Conservation (phyloP, 768 basidiomycete genomes). For the Collybia sp. region DNA sequence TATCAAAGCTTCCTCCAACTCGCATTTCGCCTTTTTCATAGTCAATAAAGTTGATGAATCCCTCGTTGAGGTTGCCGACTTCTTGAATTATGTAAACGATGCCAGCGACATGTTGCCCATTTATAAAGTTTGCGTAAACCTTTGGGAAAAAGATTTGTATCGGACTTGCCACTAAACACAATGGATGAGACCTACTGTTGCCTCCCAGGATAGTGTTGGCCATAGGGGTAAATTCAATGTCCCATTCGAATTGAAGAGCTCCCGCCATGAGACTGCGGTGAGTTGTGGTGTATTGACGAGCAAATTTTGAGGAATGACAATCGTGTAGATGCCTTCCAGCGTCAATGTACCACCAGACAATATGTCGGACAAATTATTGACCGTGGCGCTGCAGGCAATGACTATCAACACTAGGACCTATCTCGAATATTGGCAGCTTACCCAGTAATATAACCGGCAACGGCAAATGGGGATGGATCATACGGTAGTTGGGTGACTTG, state of each 20-base stretch:
- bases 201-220: slow-evolving; percentile 12
- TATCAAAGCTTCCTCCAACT: slow-evolving; percentile 7
- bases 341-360: slow-evolving; percentile 12
- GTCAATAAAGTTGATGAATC: slow-evolving; percentile 12
- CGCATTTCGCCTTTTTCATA: slow-evolving; percentile 10
- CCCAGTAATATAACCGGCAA: slow-evolving; percentile 10
- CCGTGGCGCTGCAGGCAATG: slow-evolving; percentile 8
- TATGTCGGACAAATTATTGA: slow-evolving; percentile 11
- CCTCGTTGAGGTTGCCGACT: slow-evolving; percentile 9
- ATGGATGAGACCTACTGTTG: slow-evolving; percentile 3
- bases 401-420: neutral
- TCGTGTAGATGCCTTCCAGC: slow-evolving; percentile 4
- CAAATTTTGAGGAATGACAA: slow-evolving; percentile 10
- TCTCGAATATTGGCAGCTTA: neutral
- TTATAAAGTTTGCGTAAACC: slow-evolving; percentile 12
- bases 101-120: slow-evolving; percentile 9
- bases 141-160: neutral
- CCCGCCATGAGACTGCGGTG: slow-evolving; percentile 12
- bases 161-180: neutral
- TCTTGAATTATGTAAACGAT: slow-evolving; percentile 12
- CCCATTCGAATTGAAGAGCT: slow-evolving; percentile 9
- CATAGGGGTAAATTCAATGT: slow-evolving; percentile 10
- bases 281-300: slow-evolving; percentile 13
- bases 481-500: slow-evolving; percentile 6
- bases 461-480: slow-evolving; percentile 10